Percentiles rank a stretch among this genome's conserved stretches.
Conservation (phyloP, 202 grass and related monocot genomes). For the Panicum virgatum region DNA sequence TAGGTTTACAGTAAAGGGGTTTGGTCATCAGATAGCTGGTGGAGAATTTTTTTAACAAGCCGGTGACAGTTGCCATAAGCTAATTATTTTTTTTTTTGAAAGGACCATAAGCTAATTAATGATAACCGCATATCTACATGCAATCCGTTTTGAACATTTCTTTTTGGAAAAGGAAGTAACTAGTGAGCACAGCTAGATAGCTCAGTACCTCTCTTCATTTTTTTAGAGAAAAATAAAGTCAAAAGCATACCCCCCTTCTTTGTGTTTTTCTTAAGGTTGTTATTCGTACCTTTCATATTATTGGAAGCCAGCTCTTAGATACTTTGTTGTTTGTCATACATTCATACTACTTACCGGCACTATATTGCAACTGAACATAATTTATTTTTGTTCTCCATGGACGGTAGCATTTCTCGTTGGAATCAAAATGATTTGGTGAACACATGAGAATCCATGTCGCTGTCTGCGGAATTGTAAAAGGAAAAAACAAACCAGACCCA, state of each 20-base stretch:
- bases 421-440: background rate
- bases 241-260: background rate
- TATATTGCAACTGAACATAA: background rate
- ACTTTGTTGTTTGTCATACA: background rate
- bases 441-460: background rate
- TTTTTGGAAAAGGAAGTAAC: background rate
- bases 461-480: background rate
- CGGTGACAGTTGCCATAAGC: background rate
- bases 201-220: background rate
- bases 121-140: background rate
- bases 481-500: background rate
- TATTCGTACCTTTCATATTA: slow-evolving; percentile 25
- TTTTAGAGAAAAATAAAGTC: slow-evolving; percentile 20
- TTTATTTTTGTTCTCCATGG: background rate
- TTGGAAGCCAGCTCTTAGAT: slow-evolving; percentile 52
- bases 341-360: background rate
- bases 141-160: background rate
- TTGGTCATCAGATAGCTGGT: slow-evolving; percentile 4
- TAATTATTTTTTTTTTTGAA: too few relatives aligned
- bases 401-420: background rate
- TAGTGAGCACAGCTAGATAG: background rate
- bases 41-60: background rate
- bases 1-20: background rate
- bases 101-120: background rate
- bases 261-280: background rate